These are phyloP conservation scores for Fusarium fracticaudum DNA, from an alignment of 2,329 filamentous ascomycete genomes.

Conservation along the genomic window DNA sequence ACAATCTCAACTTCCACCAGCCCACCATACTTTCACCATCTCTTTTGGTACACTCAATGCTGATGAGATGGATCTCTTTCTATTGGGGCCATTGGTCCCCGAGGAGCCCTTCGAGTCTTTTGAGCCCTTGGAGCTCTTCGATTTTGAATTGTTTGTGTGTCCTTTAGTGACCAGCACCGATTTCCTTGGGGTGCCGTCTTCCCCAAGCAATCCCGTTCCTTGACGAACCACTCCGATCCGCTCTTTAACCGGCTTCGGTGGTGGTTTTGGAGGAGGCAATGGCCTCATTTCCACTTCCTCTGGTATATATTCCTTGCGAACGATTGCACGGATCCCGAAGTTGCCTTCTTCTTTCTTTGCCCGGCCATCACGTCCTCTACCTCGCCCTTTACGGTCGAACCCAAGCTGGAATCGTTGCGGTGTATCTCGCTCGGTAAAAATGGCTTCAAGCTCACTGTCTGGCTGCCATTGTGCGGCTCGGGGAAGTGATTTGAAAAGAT, in stretches of 20 bases:
- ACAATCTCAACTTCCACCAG: constrained; percentile 12
- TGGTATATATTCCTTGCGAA: constrained; percentile 18
- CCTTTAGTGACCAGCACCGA: constrained; percentile 35
- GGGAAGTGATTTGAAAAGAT: constrained; percentile 44
- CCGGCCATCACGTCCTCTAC: constrained; percentile 21
- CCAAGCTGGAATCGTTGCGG: constrained; percentile 32
- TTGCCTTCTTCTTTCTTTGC: constrained; percentile 27
- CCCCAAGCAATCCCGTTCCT: constrained; percentile 31
- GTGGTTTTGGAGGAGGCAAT: constrained; percentile 24
- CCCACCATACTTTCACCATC: constrained; percentile 43
- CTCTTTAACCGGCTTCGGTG: constrained; percentile 16
- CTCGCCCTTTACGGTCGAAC: constrained; percentile 24
- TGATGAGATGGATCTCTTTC: constrained; percentile 29
- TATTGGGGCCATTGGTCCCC: constrained; percentile 14
- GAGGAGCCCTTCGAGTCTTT: background rate
- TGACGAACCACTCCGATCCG: constrained; percentile 32
- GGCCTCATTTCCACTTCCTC: constrained; percentile 41
- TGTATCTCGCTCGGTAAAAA: constrained; percentile 22
- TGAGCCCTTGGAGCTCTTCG: constrained; percentile 7
- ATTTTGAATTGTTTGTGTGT: background rate
- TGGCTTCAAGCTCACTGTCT: constrained; percentile 25
- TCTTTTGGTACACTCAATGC: constrained; percentile 34
- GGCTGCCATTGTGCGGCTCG: constrained; percentile 41
- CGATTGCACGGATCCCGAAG: constrained; percentile 35
- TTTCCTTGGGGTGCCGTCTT: constrained; percentile 26